A percentile compares a stretch with the other conserved stretches of the same genome.
Evolutionary conservation across 2,329 filamentous ascomycete genomes (phyloP).

Genomic region (Aspergillus terreus): DNA sequence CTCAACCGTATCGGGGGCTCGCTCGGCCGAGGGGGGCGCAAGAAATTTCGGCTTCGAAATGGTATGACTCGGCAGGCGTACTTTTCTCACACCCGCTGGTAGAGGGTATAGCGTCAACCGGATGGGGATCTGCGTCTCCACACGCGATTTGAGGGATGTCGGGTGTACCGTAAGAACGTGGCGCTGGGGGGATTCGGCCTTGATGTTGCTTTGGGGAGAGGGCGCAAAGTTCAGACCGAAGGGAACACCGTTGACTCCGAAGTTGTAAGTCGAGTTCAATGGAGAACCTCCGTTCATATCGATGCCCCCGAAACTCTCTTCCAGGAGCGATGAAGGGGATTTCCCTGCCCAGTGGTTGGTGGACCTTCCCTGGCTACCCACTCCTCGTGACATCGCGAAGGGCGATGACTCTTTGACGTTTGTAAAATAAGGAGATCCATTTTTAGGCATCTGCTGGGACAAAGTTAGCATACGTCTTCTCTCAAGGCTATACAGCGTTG

Average conservation of each 20-base stretch:
- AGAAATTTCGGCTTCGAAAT: constrained; percentile 93
- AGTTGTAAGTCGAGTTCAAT: constrained; percentile 37
- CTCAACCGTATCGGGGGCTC: constrained; percentile 71
- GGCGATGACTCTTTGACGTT: constrained; percentile 37
- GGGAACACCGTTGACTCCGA: constrained; percentile 28
- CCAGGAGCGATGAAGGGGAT: constrained; percentile 42
- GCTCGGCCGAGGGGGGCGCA: constrained; percentile 65
- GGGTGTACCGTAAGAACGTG: constrained; percentile 59
- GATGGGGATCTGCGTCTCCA: constrained; percentile 94
- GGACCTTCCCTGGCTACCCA: constrained; percentile 25
- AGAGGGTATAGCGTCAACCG: constrained; percentile 73
- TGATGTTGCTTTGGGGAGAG: constrained; percentile 24
- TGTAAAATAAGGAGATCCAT: constrained; percentile 29
- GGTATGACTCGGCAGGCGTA: constrained; percentile 84
- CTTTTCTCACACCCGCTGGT: constrained; percentile 69
- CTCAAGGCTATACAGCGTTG: background rate
- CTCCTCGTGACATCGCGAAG: constrained; percentile 27
- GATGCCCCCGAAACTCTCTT: constrained; percentile 45
- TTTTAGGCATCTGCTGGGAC: constrained; percentile 11
- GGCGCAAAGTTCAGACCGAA: constrained; percentile 37
- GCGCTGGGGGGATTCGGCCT: constrained; percentile 31
- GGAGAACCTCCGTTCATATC: constrained; percentile 44
- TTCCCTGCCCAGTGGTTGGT: constrained; percentile 37
- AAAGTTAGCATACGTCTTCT: constrained; percentile 14
- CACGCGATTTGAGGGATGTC: constrained; percentile 77